phyloP scores from a whole-genome alignment of 257 asterid species.

The Solanum lignicaule region DNA sequence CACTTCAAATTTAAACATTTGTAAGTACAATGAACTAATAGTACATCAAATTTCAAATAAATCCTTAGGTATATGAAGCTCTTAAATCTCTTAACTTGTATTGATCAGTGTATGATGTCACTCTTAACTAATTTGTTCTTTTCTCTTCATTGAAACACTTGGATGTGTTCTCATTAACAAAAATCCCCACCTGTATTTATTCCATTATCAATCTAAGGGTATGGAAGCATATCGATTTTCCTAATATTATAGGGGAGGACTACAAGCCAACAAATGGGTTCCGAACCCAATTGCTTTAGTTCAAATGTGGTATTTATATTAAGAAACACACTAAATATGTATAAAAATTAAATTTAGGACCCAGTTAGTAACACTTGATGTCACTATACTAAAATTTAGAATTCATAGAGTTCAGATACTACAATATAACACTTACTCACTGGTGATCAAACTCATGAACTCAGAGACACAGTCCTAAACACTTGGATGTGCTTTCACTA shows the following conservation, averaged over 20 bases:
- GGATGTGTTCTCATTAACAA: not conserved
- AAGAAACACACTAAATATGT: not conserved
- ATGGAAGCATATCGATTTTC: not conserved
- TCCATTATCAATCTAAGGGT: not conserved
- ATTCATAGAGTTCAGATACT: not conserved
- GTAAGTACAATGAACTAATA: not conserved
- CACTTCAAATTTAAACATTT: not conserved
- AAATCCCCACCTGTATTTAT: not conserved
- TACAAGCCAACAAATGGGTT: not conserved
- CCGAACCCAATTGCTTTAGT: not conserved
- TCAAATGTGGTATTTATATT: not conserved
- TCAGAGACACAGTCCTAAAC: not conserved
- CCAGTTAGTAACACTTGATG: not conserved
- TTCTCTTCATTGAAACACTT: not conserved
- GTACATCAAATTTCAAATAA: not conserved
- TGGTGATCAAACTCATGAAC: constrained; percentile 41
- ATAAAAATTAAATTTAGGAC: not conserved
- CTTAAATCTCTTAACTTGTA: not conserved
- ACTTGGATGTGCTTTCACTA: not conserved
- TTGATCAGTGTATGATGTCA: not conserved
- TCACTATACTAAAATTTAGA: not conserved
- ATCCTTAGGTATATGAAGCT: not conserved
- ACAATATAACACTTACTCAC: constrained; percentile 32
- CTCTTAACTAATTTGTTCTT: not conserved
- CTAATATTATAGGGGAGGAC: not conserved